Evolutionary conservation across 2,329 filamentous ascomycete genomes (phyloP).

Genomic region (Pezicula radicicola): DNA sequence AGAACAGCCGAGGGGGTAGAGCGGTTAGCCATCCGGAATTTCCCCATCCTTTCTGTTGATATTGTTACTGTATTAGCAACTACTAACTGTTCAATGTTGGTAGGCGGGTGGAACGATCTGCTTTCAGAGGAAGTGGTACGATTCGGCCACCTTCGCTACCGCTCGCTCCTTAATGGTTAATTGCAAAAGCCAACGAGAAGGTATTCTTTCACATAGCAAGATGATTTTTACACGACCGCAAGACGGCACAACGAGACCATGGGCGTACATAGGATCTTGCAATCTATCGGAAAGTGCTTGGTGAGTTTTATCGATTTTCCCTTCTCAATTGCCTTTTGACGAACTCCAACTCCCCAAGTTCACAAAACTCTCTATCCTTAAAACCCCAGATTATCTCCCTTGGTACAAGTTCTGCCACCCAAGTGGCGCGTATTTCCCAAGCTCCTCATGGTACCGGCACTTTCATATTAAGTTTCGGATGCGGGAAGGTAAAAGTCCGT

Average conservation of each 20-base stretch:
- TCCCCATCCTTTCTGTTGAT: neutral
- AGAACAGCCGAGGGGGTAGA: constrained; percentile 59
- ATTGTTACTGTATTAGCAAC: neutral
- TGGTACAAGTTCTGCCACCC: neutral
- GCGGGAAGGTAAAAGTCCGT: neutral
- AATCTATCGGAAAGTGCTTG: constrained; percentile 94
- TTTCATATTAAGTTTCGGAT: neutral
- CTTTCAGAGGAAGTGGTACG: constrained; percentile 71
- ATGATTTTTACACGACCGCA: constrained; percentile 49
- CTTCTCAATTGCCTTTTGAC: neutral
- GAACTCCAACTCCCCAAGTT: too few species aligned
- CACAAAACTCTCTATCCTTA: neutral
- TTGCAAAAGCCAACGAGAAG: constrained; percentile 65
- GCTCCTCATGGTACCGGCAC: neutral
- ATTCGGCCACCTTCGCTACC: constrained; percentile 58
- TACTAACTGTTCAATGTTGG: neutral
- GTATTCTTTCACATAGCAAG: constrained; percentile 88
- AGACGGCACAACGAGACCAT: constrained; percentile 33
- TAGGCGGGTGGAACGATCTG: constrained; percentile 81
- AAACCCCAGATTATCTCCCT: neutral
- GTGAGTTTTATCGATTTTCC: constrained; percentile 45
- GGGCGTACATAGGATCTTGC: constrained; percentile 85
- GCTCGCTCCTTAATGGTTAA: constrained; percentile 68
- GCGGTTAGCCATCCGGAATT: constrained; percentile 39
- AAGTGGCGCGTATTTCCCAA: neutral